These are phyloP conservation scores for Mortierella polycephala DNA, from an alignment of 371 early-diverging fungal species.

Conservation along the genomic window DNA sequence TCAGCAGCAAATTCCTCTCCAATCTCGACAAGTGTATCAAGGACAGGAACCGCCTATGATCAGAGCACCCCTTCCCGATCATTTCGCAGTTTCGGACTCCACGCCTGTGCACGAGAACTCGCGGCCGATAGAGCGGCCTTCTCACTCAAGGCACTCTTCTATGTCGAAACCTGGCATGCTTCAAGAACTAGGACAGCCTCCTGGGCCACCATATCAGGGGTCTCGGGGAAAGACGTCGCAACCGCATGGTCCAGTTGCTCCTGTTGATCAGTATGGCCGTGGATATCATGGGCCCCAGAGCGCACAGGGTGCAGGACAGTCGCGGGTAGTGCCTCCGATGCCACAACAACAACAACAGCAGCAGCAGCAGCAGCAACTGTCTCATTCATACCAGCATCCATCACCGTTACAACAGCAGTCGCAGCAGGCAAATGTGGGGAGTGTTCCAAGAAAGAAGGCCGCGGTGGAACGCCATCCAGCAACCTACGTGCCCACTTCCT, in stretches of 20 bases:
- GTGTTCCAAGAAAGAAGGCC: constrained; percentile 11
- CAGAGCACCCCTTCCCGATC: constrained; percentile 19
- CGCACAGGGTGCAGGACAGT: constrained; percentile 5
- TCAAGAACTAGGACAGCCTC: constrained; percentile 14
- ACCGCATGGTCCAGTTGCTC: not conserved
- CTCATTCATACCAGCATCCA: constrained; percentile 8
- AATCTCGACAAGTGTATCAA: constrained; percentile 11
- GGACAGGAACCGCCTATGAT: constrained; percentile 10
- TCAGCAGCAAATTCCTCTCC: constrained; percentile 3
- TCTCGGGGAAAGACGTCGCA: constrained; percentile 7
- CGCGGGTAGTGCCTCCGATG: constrained; percentile 5
- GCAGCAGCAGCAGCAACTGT: constrained; percentile 19
- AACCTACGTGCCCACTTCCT: not conserved
- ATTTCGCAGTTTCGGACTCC: constrained; percentile 3
- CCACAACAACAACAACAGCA: constrained; percentile 20
- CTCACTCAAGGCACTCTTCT: constrained; percentile 36
- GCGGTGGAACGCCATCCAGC: constrained; percentile 16
- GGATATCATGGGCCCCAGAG: constrained; percentile 3
- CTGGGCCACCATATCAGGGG: constrained; percentile 12
- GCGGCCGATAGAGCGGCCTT: constrained; percentile 20
- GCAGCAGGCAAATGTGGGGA: constrained; percentile 6
- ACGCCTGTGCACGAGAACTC: constrained; percentile 7
- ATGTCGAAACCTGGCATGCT: constrained; percentile 18
- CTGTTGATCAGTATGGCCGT: constrained; percentile 20
- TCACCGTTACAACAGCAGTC: constrained; percentile 14